Evolutionary conservation across 768 basidiomycete species (phyloP).

Genomic region (Pulveroboletus sp.): DNA sequence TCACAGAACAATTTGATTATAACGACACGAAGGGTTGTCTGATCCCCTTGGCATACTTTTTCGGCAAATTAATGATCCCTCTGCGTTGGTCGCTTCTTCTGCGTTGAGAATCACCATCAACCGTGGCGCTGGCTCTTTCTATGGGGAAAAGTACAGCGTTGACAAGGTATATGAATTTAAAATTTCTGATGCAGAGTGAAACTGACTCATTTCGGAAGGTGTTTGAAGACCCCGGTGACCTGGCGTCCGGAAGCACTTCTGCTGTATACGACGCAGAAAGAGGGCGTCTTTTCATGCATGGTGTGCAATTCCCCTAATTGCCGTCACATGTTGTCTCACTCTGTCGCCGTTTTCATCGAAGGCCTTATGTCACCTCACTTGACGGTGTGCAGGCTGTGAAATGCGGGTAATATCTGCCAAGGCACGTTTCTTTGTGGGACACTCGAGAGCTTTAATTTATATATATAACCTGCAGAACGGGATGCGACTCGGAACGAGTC

Average conservation of each 20-base stretch:
- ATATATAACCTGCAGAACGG: too few species aligned
- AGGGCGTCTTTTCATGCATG: constrained; percentile 52
- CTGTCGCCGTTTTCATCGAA: constrained; percentile 10
- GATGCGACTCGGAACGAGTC: too few species aligned
- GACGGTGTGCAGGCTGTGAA: constrained; percentile 31
- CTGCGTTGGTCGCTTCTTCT: constrained; percentile 41
- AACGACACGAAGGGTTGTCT: constrained; percentile 38
- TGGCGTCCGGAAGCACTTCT: constrained; percentile 54
- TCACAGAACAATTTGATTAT: not conserved
- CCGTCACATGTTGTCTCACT: not conserved
- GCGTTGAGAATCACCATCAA: constrained; percentile 54
- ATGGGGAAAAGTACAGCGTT: constrained; percentile 55
- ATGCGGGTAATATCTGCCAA: not conserved
- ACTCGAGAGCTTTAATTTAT: not conserved
- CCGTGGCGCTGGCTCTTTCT: constrained; percentile 46
- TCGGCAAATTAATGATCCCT: constrained; percentile 43
- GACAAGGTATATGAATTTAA: constrained; percentile 43
- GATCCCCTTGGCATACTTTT: constrained; percentile 32
- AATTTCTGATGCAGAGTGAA: not conserved
- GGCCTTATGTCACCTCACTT: constrained; percentile 35
- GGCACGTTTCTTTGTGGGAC: too few species aligned
- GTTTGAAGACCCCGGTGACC: constrained; percentile 62
- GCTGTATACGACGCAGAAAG: constrained; percentile 53
- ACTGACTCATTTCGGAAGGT: constrained; percentile 36
- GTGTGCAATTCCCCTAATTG: constrained; percentile 33